phyloP scores from a whole-genome alignment of 345 rosid species.

The Ceriops zippeliana region DNA sequence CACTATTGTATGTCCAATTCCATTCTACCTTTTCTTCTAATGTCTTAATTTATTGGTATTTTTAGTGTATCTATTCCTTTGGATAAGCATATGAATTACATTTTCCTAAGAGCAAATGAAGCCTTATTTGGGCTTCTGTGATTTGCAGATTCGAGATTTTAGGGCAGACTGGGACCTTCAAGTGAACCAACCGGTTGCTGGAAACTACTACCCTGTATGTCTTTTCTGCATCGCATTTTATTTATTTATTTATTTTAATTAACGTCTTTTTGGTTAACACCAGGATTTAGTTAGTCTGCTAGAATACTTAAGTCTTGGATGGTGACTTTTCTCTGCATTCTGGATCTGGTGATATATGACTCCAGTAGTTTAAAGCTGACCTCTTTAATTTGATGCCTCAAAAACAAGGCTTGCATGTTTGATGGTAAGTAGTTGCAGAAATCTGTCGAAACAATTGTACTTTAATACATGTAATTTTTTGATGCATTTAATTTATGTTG shows the following conservation, averaged over 20 bases:
- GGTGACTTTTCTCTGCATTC: neutral
- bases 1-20: too few species aligned
- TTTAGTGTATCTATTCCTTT: neutral
- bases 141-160: slow-evolving; percentile 66
- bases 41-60: neutral
- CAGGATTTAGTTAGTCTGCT: neutral
- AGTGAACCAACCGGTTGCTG: slow-evolving; percentile 81
- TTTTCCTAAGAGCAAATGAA: neutral
- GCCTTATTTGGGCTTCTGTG: neutral
- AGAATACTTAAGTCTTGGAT: neutral
- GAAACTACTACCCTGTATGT: slow-evolving; percentile 90
- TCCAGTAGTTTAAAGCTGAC: neutral
- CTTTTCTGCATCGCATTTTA: slow-evolving; percentile 3
- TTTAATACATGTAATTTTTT: too few species aligned
- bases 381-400: neutral
- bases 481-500: too few species aligned
- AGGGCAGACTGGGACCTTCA: slow-evolving; percentile 89
- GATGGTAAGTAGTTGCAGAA: neutral
- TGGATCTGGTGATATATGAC: neutral
- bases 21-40: too few species aligned
- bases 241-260: neutral
- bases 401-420: neutral
- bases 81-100: neutral
- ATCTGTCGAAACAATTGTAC: too few species aligned
- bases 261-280: neutral